Percentiles rank a stretch among this genome's conserved stretches.
Conservation (phyloP, 2,329 filamentous ascomycete genomes). For the Cordyceps fumosorosea region DNA sequence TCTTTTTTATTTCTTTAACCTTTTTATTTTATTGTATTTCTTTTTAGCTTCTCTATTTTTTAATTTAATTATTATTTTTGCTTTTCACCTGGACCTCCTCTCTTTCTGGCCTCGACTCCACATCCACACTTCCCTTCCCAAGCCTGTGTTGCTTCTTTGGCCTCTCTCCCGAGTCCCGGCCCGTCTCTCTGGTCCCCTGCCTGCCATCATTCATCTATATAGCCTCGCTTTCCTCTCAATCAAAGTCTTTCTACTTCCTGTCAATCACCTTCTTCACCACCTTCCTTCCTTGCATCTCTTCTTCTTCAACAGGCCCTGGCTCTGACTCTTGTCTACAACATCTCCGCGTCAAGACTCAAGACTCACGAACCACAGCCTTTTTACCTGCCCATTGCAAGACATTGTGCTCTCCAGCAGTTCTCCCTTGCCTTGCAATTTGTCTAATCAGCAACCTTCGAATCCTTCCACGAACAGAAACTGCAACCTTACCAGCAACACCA, state of each 20-base stretch:
- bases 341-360: not conserved
- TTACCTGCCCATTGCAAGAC: not conserved
- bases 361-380: not conserved
- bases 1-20: not conserved
- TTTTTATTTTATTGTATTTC: not conserved
- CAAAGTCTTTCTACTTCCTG: not conserved
- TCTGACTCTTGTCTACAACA: not conserved
- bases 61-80: not conserved
- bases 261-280: conserved; percentile 4
- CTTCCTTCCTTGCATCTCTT: not conserved
- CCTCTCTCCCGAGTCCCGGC: conserved; percentile 5
- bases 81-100: conserved; percentile 7
- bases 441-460: not conserved
- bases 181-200: not conserved
- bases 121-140: conserved; percentile 7
- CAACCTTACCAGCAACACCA: not conserved
- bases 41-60: not conserved
- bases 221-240: conserved; percentile 11
- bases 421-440: not conserved
- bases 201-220: conserved; percentile 9
- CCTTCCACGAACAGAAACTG: not conserved
- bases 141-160: conserved; percentile 8
- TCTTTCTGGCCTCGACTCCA: conserved; percentile 10
- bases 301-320: not conserved
- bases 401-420: not conserved